These are phyloP conservation scores for Microbotryomycetes sp. DNA, from an alignment of 1,284 basidiomycete genomes.

Conservation along the genomic window DNA sequence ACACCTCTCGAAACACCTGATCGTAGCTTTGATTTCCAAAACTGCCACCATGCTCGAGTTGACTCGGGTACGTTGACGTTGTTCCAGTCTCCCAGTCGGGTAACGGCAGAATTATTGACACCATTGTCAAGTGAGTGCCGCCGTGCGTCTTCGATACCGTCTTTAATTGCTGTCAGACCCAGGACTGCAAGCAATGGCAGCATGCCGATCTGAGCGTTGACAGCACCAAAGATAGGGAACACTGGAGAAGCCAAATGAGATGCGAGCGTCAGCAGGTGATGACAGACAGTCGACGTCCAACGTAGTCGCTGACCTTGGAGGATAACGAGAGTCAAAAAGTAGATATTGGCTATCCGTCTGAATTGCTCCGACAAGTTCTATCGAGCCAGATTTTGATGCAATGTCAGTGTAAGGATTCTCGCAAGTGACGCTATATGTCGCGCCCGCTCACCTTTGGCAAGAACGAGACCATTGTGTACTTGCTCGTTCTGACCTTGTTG, in stretches of 20 bases:
- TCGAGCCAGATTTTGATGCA: background rate
- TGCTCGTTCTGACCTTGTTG: slow-evolving; percentile 92
- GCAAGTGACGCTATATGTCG: background rate
- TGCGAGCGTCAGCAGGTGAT: background rate
- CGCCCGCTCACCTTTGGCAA: slow-evolving; percentile 57
- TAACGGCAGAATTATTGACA: slow-evolving; percentile 83
- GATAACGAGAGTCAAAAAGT: slow-evolving; percentile 78
- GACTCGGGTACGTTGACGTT: slow-evolving; percentile 79
- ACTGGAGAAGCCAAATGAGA: too few species aligned
- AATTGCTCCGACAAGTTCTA: slow-evolving; percentile 84
- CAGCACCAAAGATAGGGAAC: slow-evolving; percentile 84
- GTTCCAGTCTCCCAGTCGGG: slow-evolving; percentile 75
- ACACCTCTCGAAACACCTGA: slow-evolving; percentile 60
- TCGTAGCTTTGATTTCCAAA: slow-evolving; percentile 11
- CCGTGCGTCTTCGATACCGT: slow-evolving; percentile 89
- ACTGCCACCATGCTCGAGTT: slow-evolving; percentile 32
- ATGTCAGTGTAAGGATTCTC: background rate
- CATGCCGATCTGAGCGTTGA: slow-evolving; percentile 73
- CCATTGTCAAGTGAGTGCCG: slow-evolving; percentile 79
- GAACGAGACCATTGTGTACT: slow-evolving; percentile 87
- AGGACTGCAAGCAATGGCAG: slow-evolving; percentile 84
- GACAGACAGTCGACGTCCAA: too few species aligned
- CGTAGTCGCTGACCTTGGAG: slow-evolving; percentile 57
- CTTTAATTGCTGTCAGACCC: slow-evolving; percentile 84
- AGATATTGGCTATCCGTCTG: slow-evolving; percentile 82